Evolutionary conservation across 208 protist genomes (phyloP).

Genomic region (Trichomonas gallinae): DNA sequence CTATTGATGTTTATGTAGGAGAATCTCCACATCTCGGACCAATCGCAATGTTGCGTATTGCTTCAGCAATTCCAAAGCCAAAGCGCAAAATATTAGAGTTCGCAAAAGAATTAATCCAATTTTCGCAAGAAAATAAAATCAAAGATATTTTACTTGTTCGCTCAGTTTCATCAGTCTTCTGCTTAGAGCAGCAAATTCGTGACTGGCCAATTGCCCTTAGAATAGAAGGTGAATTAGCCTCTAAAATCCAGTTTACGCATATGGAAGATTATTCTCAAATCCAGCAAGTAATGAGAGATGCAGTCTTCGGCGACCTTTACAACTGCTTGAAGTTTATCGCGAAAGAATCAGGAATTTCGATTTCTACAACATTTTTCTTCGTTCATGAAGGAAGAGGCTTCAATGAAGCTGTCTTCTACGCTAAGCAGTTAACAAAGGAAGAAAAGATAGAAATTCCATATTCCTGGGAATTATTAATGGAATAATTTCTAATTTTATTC

Average conservation of each 20-base stretch:
- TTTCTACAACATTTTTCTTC: background rate
- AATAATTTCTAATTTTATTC: background rate
- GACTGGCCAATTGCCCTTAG: background rate
- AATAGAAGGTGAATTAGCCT: background rate
- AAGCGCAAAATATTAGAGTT: background rate
- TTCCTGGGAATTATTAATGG: background rate
- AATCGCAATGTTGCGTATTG: background rate
- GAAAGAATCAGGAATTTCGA: background rate
- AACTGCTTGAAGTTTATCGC: background rate
- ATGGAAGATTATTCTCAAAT: background rate
- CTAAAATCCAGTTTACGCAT: background rate
- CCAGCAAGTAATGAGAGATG: background rate
- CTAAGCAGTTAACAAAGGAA: background rate
- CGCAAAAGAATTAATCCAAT: background rate
- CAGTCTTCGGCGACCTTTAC: background rate
- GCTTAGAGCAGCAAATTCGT: background rate
- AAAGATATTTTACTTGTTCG: background rate
- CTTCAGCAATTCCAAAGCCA: background rate
- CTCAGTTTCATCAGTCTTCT: slow-evolving; percentile 2
- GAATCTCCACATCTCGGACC: background rate
- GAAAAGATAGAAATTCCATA: background rate
- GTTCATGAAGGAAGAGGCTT: background rate
- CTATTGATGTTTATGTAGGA: background rate
- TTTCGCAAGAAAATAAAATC: background rate
- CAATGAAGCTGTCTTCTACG: background rate